Evolutionary conservation across 768 basidiomycete genomes (phyloP).

Genomic region (Saitozyma podzolica): DNA sequence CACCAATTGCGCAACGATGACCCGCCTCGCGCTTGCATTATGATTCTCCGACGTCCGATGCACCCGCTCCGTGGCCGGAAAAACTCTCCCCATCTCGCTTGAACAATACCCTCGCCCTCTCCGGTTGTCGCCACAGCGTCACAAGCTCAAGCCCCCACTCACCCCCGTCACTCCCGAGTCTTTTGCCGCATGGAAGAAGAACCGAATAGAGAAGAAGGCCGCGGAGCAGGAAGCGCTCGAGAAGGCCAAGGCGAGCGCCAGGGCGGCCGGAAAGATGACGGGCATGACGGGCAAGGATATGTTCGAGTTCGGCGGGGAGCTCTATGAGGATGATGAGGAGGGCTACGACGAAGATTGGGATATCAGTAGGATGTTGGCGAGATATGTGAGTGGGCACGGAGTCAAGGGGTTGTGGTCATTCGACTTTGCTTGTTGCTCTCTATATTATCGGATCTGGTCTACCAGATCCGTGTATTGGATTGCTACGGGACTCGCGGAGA

Average conservation of each 20-base stretch:
- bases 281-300: constrained; percentile 97
- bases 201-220: constrained; percentile 88
- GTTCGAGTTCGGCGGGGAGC: constrained; percentile 58
- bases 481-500: background rate
- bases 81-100: too few species aligned
- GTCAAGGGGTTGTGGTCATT: background rate
- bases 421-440: background rate
- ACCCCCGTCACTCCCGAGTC: constrained; percentile 91
- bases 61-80: too few species aligned
- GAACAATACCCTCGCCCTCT: too few species aligned
- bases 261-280: constrained; percentile 79
- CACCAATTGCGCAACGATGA: too few species aligned
- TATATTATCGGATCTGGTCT: background rate
- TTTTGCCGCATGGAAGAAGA: constrained; percentile 94
- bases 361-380: constrained; percentile 47
- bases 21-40: too few species aligned
- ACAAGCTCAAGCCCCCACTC: constrained; percentile 71
- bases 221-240: constrained; percentile 79
- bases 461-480: background rate
- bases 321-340: constrained; percentile 46
- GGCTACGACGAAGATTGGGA: constrained; percentile 51
- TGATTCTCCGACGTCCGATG: too few species aligned
- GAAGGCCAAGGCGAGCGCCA: constrained; percentile 78
- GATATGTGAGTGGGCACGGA: constrained; percentile 39
- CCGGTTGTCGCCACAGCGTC: constrained; percentile 74